Percentiles rank a stretch among this genome's conserved stretches.
phyloP scores from a whole-genome alignment of 305 asterid genomes.

The Fraxinus sp. region DNA sequence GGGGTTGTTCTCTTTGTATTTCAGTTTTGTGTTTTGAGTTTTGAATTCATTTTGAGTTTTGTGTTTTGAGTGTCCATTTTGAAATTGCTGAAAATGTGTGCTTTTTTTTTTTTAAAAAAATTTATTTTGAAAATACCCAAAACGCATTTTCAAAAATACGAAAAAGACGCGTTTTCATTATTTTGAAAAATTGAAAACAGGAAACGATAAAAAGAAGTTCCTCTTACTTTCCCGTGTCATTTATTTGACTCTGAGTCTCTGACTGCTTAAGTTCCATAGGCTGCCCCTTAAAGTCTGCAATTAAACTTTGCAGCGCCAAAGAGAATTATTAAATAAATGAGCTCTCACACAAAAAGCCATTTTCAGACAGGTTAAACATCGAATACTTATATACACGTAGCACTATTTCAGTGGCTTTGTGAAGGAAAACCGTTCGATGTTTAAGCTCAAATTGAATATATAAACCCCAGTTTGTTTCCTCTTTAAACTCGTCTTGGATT shows the following conservation, averaged over 20 bases:
- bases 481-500: slow-evolving; percentile 8
- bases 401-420: neutral
- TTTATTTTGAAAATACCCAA: too few species aligned
- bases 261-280: neutral
- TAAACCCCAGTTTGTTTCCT: slow-evolving; percentile 15
- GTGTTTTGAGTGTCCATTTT: too few species aligned
- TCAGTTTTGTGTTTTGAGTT: too few species aligned
- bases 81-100: too few species aligned
- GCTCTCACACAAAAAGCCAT: neutral
- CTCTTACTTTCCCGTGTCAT: neutral
- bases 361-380: neutral
- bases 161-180: too few species aligned
- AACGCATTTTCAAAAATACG: too few species aligned
- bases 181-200: too few species aligned
- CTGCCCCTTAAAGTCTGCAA: neutral
- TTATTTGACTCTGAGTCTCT: neutral
- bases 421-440: slow-evolving; percentile 16
- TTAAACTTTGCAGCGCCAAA: neutral
- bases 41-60: too few species aligned
- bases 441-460: slow-evolving; percentile 21
- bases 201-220: too few species aligned
- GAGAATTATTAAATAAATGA: neutral
- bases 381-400: slow-evolving; percentile 9
- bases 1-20: too few species aligned
- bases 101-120: too few species aligned